These are phyloP conservation scores for Orychophragmus violaceus DNA, from an alignment of 345 rosid genomes.

Conservation along the genomic window DNA sequence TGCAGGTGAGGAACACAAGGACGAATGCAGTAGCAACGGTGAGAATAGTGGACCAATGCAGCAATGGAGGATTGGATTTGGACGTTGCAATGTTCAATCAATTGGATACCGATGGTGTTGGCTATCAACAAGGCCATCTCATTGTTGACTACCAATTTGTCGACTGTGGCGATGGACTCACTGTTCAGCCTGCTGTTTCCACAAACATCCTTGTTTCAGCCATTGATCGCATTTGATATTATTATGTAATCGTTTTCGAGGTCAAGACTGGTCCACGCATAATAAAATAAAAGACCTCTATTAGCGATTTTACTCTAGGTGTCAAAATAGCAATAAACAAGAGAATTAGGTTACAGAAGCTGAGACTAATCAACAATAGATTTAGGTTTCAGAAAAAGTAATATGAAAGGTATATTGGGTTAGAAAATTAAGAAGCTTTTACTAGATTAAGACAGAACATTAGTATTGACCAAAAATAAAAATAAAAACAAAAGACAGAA, in stretches of 20 bases:
- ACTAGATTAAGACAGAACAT: no score
- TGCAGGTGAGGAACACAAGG: constrained; percentile 48
- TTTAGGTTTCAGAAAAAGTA: background rate
- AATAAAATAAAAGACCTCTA: background rate
- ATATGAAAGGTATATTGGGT: background rate
- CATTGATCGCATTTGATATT: constrained; percentile 4
- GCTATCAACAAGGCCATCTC: constrained; percentile 42
- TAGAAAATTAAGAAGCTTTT: background rate
- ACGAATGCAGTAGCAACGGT: constrained; percentile 40
- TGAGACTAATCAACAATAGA: background rate
- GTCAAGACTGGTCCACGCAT: background rate
- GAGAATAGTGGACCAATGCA: constrained; percentile 65
- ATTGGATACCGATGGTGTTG: constrained; percentile 46
- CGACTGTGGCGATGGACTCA: constrained; percentile 9
- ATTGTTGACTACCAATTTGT: constrained; percentile 40
- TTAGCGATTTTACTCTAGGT: no score
- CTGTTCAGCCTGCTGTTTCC: constrained; percentile 14
- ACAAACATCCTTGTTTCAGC: constrained; percentile 4
- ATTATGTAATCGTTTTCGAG: background rate
- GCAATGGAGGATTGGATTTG: constrained; percentile 55
- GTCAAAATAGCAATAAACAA: no score
- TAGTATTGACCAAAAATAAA: no score
- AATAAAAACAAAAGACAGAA: no score
- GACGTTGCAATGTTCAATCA: constrained; percentile 37
- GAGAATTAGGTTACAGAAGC: no score